Evolutionary conservation across 225 moss, liverwort and hornwort genomes (phyloP).

Genomic region (Antitrichia curtipendula): DNA sequence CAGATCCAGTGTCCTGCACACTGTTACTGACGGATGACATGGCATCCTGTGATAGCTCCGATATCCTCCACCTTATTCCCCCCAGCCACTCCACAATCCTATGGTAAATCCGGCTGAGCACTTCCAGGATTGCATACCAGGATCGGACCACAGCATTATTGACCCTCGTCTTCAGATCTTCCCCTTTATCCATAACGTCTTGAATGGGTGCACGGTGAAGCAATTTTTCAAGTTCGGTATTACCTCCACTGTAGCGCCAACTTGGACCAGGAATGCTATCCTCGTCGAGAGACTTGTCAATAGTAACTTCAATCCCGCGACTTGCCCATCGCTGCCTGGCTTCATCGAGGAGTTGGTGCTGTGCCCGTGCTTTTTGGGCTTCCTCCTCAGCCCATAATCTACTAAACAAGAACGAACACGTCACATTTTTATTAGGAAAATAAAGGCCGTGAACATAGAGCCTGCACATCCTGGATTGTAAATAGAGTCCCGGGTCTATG

Average conservation of each 20-base stretch:
- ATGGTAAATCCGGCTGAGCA: conserved; percentile 13
- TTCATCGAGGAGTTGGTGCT: conserved; percentile 65
- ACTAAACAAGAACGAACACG: conserved; percentile 3
- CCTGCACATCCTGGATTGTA: background rate
- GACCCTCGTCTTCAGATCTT: conserved; percentile 49
- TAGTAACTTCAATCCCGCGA: conserved; percentile 67
- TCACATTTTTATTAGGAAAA: background rate
- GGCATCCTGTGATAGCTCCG: conserved; percentile 17
- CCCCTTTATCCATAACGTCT: conserved; percentile 60
- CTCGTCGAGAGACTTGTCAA: conserved; percentile 60
- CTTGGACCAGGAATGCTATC: conserved; percentile 75
- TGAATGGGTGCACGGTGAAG: conserved; percentile 67
- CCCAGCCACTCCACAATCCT: conserved; percentile 33
- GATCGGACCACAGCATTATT: conserved; percentile 33
- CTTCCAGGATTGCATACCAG: conserved; percentile 31
- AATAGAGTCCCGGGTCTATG: background rate
- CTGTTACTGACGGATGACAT: conserved; percentile 26
- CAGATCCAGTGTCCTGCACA: conserved; percentile 25
- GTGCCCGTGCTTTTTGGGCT: conserved; percentile 67
- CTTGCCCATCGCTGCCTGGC: conserved; percentile 72
- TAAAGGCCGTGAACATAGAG: background rate
- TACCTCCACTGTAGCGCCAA: conserved; percentile 66
- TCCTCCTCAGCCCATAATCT: conserved; percentile 91
- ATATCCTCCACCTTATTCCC: conserved; percentile 23
- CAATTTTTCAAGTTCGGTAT: conserved; percentile 51